Percentiles rank a stretch among this genome's conserved stretches.
phyloP scores from a whole-genome alignment of 768 basidiomycete species.

The Pholiota microspora region DNA sequence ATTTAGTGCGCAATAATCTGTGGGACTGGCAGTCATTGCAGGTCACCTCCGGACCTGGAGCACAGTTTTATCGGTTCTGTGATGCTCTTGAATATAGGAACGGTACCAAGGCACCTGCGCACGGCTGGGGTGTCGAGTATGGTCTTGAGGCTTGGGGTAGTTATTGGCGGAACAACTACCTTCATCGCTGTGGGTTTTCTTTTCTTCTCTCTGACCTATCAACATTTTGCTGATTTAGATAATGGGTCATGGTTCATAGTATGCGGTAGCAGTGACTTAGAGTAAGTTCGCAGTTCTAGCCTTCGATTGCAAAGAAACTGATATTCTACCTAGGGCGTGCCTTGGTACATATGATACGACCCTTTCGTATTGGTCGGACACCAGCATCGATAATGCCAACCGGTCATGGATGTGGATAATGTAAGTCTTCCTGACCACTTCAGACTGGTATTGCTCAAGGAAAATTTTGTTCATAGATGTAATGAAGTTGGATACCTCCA shows the following conservation, averaged over 20 bases:
- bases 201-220: too few relatives aligned
- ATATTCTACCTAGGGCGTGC: slow-evolving; percentile 28
- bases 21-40: slow-evolving; percentile 68
- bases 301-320: slow-evolving; percentile 39
- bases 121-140: slow-evolving; percentile 60
- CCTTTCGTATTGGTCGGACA: slow-evolving; percentile 48
- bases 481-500: slow-evolving; percentile 64
- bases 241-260: slow-evolving; percentile 32
- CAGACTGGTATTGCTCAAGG: neutral
- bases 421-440: slow-evolving; percentile 29
- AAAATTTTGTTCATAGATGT: slow-evolving; percentile 38
- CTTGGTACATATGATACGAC: slow-evolving; percentile 42
- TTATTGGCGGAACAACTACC: slow-evolving; percentile 43
- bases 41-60: slow-evolving; percentile 40
- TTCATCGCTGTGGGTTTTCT: slow-evolving; percentile 46
- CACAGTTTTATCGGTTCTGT: slow-evolving; percentile 56
- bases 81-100: slow-evolving; percentile 64
- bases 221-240: neutral
- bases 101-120: slow-evolving; percentile 42
- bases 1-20: slow-evolving; percentile 48
- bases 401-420: slow-evolving; percentile 74
- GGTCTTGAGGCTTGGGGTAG: slow-evolving; percentile 60
- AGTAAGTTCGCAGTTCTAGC: slow-evolving; percentile 40
- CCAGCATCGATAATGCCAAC: slow-evolving; percentile 45
- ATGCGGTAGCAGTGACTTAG: slow-evolving; percentile 42